Conservation (phyloP, 202 grass and related monocot genomes). For the Sporobolus alterniflorus region DNA sequence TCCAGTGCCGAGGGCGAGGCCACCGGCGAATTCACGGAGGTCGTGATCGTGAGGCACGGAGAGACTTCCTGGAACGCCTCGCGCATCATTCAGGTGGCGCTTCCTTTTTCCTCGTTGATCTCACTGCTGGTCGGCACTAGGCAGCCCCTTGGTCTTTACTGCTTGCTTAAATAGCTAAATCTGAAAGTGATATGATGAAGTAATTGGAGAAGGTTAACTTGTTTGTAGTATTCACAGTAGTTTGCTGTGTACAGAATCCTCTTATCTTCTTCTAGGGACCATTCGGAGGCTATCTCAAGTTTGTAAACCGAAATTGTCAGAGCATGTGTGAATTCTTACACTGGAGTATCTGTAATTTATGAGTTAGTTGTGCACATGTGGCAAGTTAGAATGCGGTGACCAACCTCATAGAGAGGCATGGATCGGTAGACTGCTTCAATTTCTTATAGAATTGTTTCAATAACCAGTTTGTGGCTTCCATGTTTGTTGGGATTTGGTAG, state of each 20-base stretch:
- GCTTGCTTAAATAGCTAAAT: neutral
- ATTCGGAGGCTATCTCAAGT: neutral
- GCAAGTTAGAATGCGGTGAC: neutral
- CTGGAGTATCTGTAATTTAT: neutral
- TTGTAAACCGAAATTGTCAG: neutral
- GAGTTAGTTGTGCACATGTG: neutral
- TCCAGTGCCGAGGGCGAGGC: neutral
- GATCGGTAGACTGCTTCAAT: neutral
- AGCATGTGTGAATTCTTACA: neutral
- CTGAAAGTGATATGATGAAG: neutral
- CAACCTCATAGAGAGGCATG: neutral
- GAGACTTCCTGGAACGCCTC: slow-evolving; percentile 73
- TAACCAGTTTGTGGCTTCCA: neutral
- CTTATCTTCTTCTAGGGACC: neutral
- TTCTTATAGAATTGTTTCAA: neutral
- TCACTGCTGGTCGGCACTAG: neutral
- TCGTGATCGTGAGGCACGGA: slow-evolving; percentile 80
- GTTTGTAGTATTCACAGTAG: neutral
- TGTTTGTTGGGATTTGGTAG: neutral
- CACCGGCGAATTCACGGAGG: slow-evolving; percentile 61
- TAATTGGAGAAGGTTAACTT: neutral
- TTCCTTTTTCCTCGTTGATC: neutral
- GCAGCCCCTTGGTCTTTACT: neutral
- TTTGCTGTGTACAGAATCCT: neutral
- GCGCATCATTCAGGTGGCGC: slow-evolving; percentile 73